phyloP scores from a whole-genome alignment of 495 filamentous ascomycete species.

The Aspergillus diversus region DNA sequence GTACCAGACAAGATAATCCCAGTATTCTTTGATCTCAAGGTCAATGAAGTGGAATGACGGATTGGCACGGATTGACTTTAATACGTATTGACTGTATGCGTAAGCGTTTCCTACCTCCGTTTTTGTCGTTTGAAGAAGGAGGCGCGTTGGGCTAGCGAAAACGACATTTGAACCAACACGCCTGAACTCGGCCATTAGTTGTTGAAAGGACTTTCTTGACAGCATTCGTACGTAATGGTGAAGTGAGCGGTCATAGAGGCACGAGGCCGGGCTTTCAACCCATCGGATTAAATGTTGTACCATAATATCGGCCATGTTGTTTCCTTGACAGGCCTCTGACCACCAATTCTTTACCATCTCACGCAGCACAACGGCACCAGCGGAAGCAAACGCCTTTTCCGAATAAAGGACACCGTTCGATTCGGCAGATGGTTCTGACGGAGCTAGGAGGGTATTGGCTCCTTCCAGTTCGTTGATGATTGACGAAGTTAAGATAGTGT shows the following conservation, averaged over 20 bases:
- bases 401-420: constrained; percentile 71
- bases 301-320: constrained; percentile 95
- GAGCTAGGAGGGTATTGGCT: constrained; percentile 61
- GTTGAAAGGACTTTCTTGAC: constrained; percentile 92
- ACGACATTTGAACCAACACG: constrained; percentile 93
- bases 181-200: constrained; percentile 95
- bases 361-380: constrained; percentile 83
- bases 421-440: constrained; percentile 68
- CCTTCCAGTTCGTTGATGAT: constrained; percentile 98
- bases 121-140: constrained; percentile 95
- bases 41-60: constrained; percentile 97
- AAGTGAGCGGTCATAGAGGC: constrained; percentile 93
- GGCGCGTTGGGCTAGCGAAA: constrained; percentile 84
- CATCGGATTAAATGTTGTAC: constrained; percentile 97
- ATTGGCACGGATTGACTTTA: constrained; percentile 94
- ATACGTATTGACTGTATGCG: constrained; percentile 94
- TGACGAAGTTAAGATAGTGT: constrained; percentile 94
- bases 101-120: constrained; percentile 96
- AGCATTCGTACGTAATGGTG: constrained; percentile 99
- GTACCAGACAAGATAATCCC: constrained; percentile 99
- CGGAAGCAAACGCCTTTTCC: constrained; percentile 91
- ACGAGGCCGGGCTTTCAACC: constrained; percentile 89
- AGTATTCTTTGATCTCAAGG: constrained; percentile 97
- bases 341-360: constrained; percentile 99
- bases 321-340: constrained; percentile 89